Percentiles rank a stretch among this genome's conserved stretches.
Conservation (phyloP, 441 rosid genomes). For the Brassica hybrid region DNA sequence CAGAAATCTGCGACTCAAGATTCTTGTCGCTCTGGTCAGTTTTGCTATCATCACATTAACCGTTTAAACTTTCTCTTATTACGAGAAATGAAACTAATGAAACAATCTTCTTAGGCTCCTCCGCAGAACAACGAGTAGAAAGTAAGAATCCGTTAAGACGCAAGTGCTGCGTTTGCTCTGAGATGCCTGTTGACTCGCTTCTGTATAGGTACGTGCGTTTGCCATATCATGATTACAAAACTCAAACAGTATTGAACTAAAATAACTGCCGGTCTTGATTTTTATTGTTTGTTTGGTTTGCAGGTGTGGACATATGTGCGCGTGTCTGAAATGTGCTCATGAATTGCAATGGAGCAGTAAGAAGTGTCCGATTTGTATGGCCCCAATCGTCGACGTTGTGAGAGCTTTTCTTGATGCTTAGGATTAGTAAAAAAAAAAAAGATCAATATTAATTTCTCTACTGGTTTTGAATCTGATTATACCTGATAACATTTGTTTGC, state of each 20-base stretch:
- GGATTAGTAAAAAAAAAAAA: conserved; percentile 3
- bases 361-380: conserved; percentile 84
- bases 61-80: background rate
- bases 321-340: conserved; percentile 85
- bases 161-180: conserved; percentile 77
- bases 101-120: conserved; percentile 13
- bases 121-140: conserved; percentile 48
- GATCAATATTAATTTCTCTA: conserved; percentile 8
- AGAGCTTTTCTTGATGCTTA: conserved; percentile 60
- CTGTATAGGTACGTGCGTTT: conserved; percentile 60
- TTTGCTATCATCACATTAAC: background rate
- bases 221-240: background rate
- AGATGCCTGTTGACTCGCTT: conserved; percentile 73
- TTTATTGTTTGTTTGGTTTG: background rate
- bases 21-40: conserved; percentile 54
- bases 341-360: conserved; percentile 80
- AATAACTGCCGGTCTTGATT: background rate
- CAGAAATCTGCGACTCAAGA: conserved; percentile 53
- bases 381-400: conserved; percentile 83
- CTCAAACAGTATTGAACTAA: background rate
- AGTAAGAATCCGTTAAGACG: conserved; percentile 49
- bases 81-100: conserved; percentile 18
- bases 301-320: conserved; percentile 97
- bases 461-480: conserved; percentile 18
- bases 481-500: background rate